phyloP scores from a whole-genome alignment of 441 rosid genomes.

The Sinapis alba region DNA sequence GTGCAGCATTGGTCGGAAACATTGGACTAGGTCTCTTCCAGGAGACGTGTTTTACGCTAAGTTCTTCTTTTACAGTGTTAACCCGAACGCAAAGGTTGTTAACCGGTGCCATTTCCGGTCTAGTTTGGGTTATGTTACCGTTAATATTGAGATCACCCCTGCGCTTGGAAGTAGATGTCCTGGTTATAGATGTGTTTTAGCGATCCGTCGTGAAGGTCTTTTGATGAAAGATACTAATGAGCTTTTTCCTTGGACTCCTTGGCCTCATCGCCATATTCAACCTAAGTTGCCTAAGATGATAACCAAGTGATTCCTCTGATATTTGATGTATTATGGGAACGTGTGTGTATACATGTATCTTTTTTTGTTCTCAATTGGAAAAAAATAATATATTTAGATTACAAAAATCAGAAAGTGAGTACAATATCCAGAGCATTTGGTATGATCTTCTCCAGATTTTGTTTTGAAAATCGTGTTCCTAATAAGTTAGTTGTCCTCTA shows the following conservation, averaged over 20 bases:
- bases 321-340: not conserved
- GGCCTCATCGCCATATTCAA: constrained; percentile 33
- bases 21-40: constrained; percentile 32
- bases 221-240: constrained; percentile 36
- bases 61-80: constrained; percentile 34
- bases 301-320: not conserved
- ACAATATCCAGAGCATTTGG: not conserved
- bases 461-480: not conserved
- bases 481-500: not conserved
- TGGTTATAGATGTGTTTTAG: constrained; percentile 28
- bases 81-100: constrained; percentile 28
- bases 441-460: not conserved
- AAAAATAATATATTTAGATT: not conserved
- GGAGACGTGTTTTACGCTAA: constrained; percentile 33
- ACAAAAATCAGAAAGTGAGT: not conserved
- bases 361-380: not conserved
- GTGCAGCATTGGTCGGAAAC: constrained; percentile 12
- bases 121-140: constrained; percentile 19
- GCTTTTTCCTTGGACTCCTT: constrained; percentile 37
- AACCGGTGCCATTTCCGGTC: constrained; percentile 38
- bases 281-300: constrained; percentile 18
- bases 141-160: constrained; percentile 16
- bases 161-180: constrained; percentile 28
- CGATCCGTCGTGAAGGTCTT: constrained; percentile 37
- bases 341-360: not conserved